Conservation (phyloP, 2,329 filamentous ascomycete genomes). For the Talaromyces albobiverticillius region DNA sequence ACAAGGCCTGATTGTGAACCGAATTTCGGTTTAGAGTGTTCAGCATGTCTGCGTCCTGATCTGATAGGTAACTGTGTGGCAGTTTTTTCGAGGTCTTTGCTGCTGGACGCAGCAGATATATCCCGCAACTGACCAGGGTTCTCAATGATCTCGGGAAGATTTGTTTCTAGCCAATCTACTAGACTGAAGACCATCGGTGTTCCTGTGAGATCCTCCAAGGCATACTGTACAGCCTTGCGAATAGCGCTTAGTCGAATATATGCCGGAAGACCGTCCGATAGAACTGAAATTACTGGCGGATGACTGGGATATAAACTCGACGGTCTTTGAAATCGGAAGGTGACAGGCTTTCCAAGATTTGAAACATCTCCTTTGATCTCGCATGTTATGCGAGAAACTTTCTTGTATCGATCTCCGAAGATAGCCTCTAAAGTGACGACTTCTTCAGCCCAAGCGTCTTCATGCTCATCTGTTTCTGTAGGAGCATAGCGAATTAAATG, state of each 20-base stretch:
- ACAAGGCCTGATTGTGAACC: slow-evolving; percentile 59
- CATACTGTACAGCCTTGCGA: slow-evolving; percentile 70
- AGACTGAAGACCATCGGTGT: slow-evolving; percentile 91
- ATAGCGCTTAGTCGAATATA: slow-evolving; percentile 91
- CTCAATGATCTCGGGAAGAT: slow-evolving; percentile 77
- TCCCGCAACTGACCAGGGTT: slow-evolving; percentile 80
- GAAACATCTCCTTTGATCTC: slow-evolving; percentile 63
- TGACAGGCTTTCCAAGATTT: slow-evolving; percentile 44
- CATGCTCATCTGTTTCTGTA: slow-evolving; percentile 30
- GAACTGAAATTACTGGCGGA: slow-evolving; percentile 66
- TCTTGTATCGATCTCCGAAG: slow-evolving; percentile 70
- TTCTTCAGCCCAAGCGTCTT: slow-evolving; percentile 77
- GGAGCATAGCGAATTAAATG: slow-evolving; percentile 26
- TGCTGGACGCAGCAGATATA: slow-evolving; percentile 74
- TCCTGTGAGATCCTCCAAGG: slow-evolving; percentile 67
- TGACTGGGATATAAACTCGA: slow-evolving; percentile 66
- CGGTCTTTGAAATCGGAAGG: slow-evolving; percentile 67
- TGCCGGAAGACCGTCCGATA: slow-evolving; percentile 69
- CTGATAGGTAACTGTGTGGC: slow-evolving; percentile 25
- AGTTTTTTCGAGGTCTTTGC: slow-evolving; percentile 27
- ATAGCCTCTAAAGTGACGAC: slow-evolving; percentile 80
- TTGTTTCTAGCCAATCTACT: slow-evolving; percentile 86
- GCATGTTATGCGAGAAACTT: slow-evolving; percentile 62
- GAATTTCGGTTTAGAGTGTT: slow-evolving; percentile 62
- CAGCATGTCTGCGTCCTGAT: slow-evolving; percentile 46